Evolutionary conservation across 306 rosid species (phyloP), one percentile per base, ranked within the genome.

Genomic region (Luffa aegyptiaca): DNA sequence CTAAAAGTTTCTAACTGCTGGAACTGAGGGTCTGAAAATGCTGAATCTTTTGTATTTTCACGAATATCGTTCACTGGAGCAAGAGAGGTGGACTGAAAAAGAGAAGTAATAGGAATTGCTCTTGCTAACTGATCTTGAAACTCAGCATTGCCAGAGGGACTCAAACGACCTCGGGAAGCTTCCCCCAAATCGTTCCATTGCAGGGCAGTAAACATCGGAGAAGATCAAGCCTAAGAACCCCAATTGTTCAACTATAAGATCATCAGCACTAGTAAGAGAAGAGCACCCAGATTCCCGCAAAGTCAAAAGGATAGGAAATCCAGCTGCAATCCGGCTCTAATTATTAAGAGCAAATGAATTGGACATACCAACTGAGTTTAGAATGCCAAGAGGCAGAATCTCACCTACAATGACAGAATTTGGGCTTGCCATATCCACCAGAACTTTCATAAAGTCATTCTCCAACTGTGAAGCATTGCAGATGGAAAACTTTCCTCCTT

Each of bases 341-440:
- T 88, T 80, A 39, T 89, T 87, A 81, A 81, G 88, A 80, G 89
- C 89, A 83, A 84, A 81, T 71, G 87, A 72, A 83, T 82, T 78
- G 70, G 89, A 81, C 62, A 84, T 87, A 31, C 80, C 76, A 56
- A 88, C 80, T 14, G 93, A 79, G 87, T 88, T 86, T 58, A 83
- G 83, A 2, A 84, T 73, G n/a, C 81, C 9, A 77, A 84, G 80
- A 6, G 79, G 92, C 35, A 86, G 82, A 76, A 82, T 57, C 72
- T 84, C 93, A 69, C 84, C 85, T 0, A 82, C 61, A 82, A 41
- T 69, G 59, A 71, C 44, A 58, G 88, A 82, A 83, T 48, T 84
- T 80, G 73, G 84, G 55, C 52, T 68, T 36, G 76, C 63, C 85
- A 85, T 82, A 78, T 84, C 84, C 59, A 72, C 21, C 35, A 86